Conservation (phyloP, 805 yeast species). For the Saccharomyces paradoxus region DNA sequence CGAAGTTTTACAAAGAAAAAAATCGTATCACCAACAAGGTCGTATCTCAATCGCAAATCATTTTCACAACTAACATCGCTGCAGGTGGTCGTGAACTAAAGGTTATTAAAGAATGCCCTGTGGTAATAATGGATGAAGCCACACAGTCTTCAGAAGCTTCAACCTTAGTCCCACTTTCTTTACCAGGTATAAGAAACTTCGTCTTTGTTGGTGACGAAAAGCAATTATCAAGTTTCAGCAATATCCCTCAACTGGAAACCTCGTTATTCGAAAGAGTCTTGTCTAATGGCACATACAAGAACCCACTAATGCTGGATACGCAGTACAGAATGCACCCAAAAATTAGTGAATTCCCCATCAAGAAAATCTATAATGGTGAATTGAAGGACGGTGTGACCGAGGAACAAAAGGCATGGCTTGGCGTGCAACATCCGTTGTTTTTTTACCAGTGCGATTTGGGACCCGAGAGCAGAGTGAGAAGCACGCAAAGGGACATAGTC, state of each 20-base stretch:
- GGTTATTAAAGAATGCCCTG: constrained; percentile 46
- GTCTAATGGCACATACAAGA: constrained; percentile 49
- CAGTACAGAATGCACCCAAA: constrained; percentile 64
- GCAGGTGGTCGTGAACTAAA: constrained; percentile 62
- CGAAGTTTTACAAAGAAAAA: constrained; percentile 40
- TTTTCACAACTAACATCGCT: constrained; percentile 64
- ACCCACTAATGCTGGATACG: constrained; percentile 61
- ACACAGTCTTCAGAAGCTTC: constrained; percentile 71
- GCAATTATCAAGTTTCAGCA: constrained; percentile 64
- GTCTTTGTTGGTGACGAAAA: constrained; percentile 71
- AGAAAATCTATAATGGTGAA: constrained; percentile 41
- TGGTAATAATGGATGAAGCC: constrained; percentile 71
- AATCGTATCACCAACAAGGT: constrained; percentile 41
- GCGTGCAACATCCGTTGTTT: constrained; percentile 50
- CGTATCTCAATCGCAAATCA: constrained; percentile 58
- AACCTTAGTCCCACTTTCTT: constrained; percentile 60
- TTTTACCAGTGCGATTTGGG: constrained; percentile 49
- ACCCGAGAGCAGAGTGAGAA: constrained; percentile 42
- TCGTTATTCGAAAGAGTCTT: constrained; percentile 63
- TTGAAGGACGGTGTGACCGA: constrained; percentile 53
- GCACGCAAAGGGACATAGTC: constrained; percentile 33
- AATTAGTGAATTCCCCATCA: constrained; percentile 52
- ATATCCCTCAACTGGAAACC: constrained; percentile 56
- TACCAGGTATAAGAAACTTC: constrained; percentile 58
- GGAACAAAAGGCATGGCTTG: constrained; percentile 39